Conservation (phyloP, 2,329 filamentous ascomycete species). For the Alternaria sp. region DNA sequence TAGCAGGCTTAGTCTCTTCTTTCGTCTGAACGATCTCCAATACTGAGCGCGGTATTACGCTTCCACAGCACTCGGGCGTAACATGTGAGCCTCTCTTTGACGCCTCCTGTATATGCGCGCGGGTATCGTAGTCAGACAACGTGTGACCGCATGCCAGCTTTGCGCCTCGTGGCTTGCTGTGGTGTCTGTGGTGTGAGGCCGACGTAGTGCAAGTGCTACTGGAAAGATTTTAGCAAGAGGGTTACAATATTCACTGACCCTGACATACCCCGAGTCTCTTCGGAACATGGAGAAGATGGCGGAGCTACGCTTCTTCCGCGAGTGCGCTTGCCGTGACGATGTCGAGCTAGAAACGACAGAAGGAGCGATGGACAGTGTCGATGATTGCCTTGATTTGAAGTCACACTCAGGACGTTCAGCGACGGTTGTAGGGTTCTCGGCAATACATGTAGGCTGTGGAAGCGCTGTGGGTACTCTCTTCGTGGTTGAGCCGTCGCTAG, state of each 20-base stretch:
- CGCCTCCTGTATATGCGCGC: slow-evolving; percentile 48
- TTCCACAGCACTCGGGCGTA: slow-evolving; percentile 53
- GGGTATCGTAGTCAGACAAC: slow-evolving; percentile 37
- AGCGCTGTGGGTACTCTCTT: slow-evolving; percentile 26
- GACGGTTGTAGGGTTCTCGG: slow-evolving; percentile 28
- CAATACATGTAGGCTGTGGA: slow-evolving; percentile 26
- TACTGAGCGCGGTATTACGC: slow-evolving; percentile 50
- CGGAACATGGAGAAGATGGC: slow-evolving; percentile 46
- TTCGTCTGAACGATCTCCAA: slow-evolving; percentile 50
- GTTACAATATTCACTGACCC: background rate
- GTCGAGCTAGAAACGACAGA: slow-evolving; percentile 35
- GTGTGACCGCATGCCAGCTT: slow-evolving; percentile 45
- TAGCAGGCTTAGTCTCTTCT: slow-evolving; percentile 48
- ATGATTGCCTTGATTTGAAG: slow-evolving; percentile 33
- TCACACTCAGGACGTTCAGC: slow-evolving; percentile 26
- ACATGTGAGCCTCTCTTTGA: slow-evolving; percentile 37
- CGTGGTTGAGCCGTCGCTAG: slow-evolving; percentile 27
- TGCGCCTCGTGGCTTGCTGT: slow-evolving; percentile 32
- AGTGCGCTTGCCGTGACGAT: slow-evolving; percentile 23
- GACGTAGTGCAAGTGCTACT: slow-evolving; percentile 38
- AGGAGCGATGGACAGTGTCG: slow-evolving; percentile 29
- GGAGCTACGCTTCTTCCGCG: slow-evolving; percentile 40
- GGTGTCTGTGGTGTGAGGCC: slow-evolving; percentile 34
- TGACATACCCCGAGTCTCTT: slow-evolving; percentile 39
- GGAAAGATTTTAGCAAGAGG: slow-evolving; percentile 23